Evolutionary conservation across 352 stramenopile species (phyloP), one percentile per base, ranked within the genome.

Genomic region (Globisporangium takayamanum): DNA sequence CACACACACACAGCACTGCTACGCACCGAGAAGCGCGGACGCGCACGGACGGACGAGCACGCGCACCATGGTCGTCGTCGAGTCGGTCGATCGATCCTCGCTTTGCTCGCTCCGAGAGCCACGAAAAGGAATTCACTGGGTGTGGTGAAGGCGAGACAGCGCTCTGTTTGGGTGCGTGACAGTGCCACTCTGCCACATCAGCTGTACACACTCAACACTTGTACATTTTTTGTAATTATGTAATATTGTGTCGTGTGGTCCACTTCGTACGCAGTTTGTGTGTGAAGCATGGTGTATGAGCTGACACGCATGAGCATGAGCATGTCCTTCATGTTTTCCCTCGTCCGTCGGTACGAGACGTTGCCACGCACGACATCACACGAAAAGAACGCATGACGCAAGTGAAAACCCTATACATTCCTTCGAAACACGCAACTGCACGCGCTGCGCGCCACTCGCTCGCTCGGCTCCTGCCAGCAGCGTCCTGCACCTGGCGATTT

Each of bases 11-110:
- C 45, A 55, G 41, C n/a, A n/a, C 16, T 49, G 20, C 14, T n/a
- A 60, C 55, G 20, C 14, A 57, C 57, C 53, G 14, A 47, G 62
- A 36, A 60, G 60, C 33, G 46, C 50, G n/a, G 59, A 33, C 25
- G 78, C 72, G 59, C 61, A 88, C 73, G 79, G 79, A 70, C 79
- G 79, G 59, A 89, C 73, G 70, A 73, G 84, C 66, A 87, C 79
- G 69, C 76, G 76, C 73, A 89, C 71, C 79, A 89, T 89, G 33
- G 65, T 62, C 11, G 41, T 44, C 44, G 44, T 49, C 44, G 44
- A 28, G n/a, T 49, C n/a, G 44, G 25, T 57, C 55, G 33, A 25
- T 57, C 55, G 46, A 55, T 53, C 49, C 55, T 22, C 47, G 47
- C 46, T n/a, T 46, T n/a, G 41, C 41, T 46, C 18, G 39, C 30